Evolutionary conservation across 305 asterid species (phyloP).

Genomic region (Solanum hybrid): DNA sequence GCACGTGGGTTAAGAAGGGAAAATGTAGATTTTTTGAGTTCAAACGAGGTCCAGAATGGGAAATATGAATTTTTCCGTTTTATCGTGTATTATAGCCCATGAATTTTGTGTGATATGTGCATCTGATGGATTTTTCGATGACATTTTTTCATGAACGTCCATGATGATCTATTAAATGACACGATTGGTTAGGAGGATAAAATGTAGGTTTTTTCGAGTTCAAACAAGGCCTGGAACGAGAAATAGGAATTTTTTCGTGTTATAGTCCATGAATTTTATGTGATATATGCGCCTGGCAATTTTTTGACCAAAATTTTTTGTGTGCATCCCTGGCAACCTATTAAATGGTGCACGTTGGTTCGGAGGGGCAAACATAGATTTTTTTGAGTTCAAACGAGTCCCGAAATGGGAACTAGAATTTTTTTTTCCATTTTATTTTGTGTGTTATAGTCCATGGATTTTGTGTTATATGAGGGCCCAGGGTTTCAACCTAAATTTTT

Average conservation of each 20-base stretch:
- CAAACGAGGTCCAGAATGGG: not conserved
- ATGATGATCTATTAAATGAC: too few relatives aligned
- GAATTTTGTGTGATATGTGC: not conserved
- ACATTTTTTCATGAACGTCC: too few relatives aligned
- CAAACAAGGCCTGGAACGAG: not conserved
- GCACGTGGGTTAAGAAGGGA: not conserved
- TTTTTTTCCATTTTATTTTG: too few relatives aligned
- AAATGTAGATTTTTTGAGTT: not conserved
- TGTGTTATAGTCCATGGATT: not conserved
- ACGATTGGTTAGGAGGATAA: too few relatives aligned
- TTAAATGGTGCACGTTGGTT: not conserved
- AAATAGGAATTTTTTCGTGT: not conserved
- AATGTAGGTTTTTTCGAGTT: not conserved
- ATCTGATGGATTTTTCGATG: too few relatives aligned
- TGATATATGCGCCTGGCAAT: not conserved
- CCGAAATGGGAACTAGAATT: too few relatives aligned
- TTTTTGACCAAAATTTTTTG: not conserved
- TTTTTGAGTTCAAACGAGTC: not conserved
- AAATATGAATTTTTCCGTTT: accelerated
- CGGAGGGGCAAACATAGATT: not conserved
- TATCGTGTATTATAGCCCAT: not conserved
- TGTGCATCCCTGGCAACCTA: not conserved
- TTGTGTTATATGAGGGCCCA: not conserved
- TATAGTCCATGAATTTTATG: too few relatives aligned
- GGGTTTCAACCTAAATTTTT: not conserved